These are phyloP conservation scores for Boletus bicolor DNA, from an alignment of 768 basidiomycete species.

Conservation along the genomic window DNA sequence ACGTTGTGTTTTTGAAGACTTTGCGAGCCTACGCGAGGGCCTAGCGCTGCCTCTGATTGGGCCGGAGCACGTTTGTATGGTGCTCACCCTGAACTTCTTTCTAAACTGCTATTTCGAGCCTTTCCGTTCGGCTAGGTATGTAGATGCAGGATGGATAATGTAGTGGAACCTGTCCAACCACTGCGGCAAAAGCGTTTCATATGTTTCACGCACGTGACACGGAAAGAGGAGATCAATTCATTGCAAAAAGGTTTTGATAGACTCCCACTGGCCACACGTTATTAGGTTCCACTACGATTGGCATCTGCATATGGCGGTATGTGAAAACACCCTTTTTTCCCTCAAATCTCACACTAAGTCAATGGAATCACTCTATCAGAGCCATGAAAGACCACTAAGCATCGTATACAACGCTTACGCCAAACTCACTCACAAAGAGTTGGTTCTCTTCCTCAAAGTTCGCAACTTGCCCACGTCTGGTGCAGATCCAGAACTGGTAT, in stretches of 20 bases:
- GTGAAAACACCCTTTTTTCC: slow-evolving; percentile 11
- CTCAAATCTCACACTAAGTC: slow-evolving; percentile 13
- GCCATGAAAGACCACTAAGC: slow-evolving; percentile 28
- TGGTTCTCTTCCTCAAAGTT: slow-evolving; percentile 71
- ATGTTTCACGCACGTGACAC: not conserved
- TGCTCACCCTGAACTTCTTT: too few relatives aligned
- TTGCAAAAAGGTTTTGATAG: not conserved
- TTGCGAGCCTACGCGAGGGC: too few relatives aligned
- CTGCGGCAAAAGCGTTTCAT: too few relatives aligned
- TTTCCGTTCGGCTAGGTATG: too few relatives aligned
- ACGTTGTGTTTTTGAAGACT: too few relatives aligned
- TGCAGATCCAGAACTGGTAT: slow-evolving; percentile 60
- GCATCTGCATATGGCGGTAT: slow-evolving; percentile 39
- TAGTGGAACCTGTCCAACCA: too few relatives aligned
- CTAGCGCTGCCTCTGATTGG: too few relatives aligned
- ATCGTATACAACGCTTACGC: slow-evolving; percentile 68
- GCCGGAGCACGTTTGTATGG: too few relatives aligned
- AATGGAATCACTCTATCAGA: slow-evolving; percentile 18
- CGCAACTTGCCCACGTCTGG: slow-evolving; percentile 68
- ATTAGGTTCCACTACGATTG: not conserved
- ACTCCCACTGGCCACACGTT: slow-evolving; percentile 8
- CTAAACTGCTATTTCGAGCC: too few relatives aligned
- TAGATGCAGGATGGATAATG: too few relatives aligned
- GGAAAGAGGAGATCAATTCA: not conserved
- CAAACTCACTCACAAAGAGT: slow-evolving; percentile 62